Conservation (phyloP, 2,329 filamentous ascomycete genomes). For the Phyllosticta citribraziliensis region DNA sequence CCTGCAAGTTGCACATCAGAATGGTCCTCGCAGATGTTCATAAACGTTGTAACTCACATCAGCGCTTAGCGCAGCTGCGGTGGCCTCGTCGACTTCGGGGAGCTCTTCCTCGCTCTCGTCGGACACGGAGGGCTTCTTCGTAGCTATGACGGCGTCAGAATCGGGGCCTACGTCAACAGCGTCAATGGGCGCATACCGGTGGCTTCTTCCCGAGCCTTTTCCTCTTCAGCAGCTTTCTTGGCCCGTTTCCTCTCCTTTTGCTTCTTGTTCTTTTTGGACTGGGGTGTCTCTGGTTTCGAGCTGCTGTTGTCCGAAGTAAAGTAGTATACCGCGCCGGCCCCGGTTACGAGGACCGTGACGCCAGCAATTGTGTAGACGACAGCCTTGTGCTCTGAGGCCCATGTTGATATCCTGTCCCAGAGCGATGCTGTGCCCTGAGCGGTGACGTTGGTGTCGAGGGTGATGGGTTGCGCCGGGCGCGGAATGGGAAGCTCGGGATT, state of each 20-base stretch:
- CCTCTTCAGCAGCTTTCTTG: conserved; percentile 56
- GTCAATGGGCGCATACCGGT: conserved; percentile 12
- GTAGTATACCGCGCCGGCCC: conserved; percentile 90
- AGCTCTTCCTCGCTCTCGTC: conserved; percentile 35
- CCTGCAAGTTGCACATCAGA: conserved; percentile 18
- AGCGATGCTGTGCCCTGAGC: conserved; percentile 49
- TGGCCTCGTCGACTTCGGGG: conserved; percentile 39
- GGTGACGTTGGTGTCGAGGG: conserved; percentile 19
- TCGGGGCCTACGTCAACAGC: background rate
- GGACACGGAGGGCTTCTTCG: conserved; percentile 27
- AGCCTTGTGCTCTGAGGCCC: conserved; percentile 93
- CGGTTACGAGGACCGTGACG: conserved; percentile 82
- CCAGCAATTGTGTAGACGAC: conserved; percentile 94
- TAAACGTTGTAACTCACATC: conserved; percentile 13
- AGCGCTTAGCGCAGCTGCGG: conserved; percentile 34
- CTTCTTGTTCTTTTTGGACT: conserved; percentile 58
- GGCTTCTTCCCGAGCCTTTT: conserved; percentile 34
- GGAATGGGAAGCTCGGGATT: conserved; percentile 23
- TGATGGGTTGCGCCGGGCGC: conserved; percentile 9
- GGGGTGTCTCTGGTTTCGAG: conserved; percentile 22
- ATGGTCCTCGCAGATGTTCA: background rate
- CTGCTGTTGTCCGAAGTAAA: conserved; percentile 50
- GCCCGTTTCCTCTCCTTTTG: conserved; percentile 86
- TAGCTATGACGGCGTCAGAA: conserved; percentile 16
- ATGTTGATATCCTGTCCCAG: conserved; percentile 83